Evolutionary conservation across 1,284 basidiomycete species (phyloP).

Genomic region (Microbotryum intermedium): DNA sequence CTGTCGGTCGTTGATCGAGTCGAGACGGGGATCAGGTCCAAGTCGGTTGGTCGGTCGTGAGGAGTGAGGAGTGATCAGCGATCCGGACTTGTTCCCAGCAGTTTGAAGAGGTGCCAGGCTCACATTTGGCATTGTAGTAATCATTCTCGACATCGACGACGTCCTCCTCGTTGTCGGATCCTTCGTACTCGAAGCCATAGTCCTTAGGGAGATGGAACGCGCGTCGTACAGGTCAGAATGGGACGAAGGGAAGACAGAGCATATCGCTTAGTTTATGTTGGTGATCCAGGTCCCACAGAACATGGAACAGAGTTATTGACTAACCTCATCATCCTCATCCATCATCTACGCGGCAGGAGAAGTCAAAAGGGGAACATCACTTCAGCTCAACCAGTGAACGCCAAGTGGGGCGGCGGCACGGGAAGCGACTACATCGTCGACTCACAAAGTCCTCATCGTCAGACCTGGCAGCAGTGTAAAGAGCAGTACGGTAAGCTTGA

Average conservation of each 20-base stretch:
- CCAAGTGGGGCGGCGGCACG: too few relatives aligned
- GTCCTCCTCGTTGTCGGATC: slow-evolving; percentile 66
- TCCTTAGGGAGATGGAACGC: slow-evolving; percentile 51
- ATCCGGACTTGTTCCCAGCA: not conserved
- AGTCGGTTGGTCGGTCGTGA: too few relatives aligned
- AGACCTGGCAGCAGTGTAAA: slow-evolving; percentile 2
- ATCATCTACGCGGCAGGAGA: slow-evolving; percentile 12
- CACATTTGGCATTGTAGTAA: slow-evolving; percentile 96
- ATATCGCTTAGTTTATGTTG: not conserved
- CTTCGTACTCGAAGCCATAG: slow-evolving; percentile 95
- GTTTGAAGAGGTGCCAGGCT: slow-evolving; percentile 27
- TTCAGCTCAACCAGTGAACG: not conserved
- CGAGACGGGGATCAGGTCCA: not conserved
- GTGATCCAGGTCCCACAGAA: not conserved
- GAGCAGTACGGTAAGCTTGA: too few relatives aligned
- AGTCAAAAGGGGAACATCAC: not conserved
- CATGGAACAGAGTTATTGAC: not conserved
- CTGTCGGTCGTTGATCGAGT: not conserved
- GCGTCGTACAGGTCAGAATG: not conserved
- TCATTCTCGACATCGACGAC: slow-evolving; percentile 95
- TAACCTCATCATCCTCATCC: slow-evolving; percentile 26
- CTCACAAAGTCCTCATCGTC: slow-evolving; percentile 24
- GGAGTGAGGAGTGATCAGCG: not conserved
- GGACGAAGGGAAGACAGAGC: too few relatives aligned
- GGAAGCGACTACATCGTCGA: not conserved